A percentile compares a stretch with the other conserved stretches of the same genome.
These are phyloP conservation scores for Pisolithus thermaeus DNA, from an alignment of 1,284 basidiomycete species.

Conservation along the genomic window DNA sequence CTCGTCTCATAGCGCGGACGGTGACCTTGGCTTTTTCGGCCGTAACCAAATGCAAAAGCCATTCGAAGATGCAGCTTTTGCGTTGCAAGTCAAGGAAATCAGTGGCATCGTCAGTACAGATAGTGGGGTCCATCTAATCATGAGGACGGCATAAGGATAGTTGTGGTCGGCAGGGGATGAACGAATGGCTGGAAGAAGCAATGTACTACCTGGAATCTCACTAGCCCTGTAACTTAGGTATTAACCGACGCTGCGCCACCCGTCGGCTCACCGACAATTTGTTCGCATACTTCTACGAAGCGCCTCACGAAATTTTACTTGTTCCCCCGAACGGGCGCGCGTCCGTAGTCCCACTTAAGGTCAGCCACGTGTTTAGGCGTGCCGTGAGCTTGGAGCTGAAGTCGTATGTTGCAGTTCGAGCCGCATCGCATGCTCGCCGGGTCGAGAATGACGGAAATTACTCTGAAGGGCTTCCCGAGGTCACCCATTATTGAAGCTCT, in stretches of 20 bases:
- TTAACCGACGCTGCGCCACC: not conserved
- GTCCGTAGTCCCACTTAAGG: too few relatives aligned
- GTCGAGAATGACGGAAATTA: not conserved
- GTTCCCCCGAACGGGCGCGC: too few relatives aligned
- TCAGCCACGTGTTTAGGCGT: too few relatives aligned
- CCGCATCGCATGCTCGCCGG: too few relatives aligned
- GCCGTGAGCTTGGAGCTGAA: too few relatives aligned
- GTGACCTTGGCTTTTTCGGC: conserved; percentile 86
- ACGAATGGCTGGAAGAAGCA: not conserved
- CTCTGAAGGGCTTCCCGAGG: conserved; percentile 2
- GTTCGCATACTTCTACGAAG: too few relatives aligned
- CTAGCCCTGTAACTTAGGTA: not conserved
- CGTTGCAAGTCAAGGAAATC: conserved; percentile 76
- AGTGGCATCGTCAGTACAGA: conserved; percentile 88
- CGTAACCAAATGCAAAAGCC: conserved; percentile 95
- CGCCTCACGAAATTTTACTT: too few relatives aligned
- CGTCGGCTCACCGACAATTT: too few relatives aligned
- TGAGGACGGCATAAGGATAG: conserved; percentile 69
- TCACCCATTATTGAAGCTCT: conserved; percentile 6
- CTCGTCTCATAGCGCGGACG: conserved; percentile 73
- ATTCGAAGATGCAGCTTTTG: conserved; percentile 91
- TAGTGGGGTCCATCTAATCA: conserved; percentile 93
- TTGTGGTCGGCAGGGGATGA: not conserved
- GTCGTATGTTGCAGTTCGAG: too few relatives aligned
- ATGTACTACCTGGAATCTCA: not conserved